Conservation (phyloP, 345 rosid species). For the Moricandia arvensis region DNA sequence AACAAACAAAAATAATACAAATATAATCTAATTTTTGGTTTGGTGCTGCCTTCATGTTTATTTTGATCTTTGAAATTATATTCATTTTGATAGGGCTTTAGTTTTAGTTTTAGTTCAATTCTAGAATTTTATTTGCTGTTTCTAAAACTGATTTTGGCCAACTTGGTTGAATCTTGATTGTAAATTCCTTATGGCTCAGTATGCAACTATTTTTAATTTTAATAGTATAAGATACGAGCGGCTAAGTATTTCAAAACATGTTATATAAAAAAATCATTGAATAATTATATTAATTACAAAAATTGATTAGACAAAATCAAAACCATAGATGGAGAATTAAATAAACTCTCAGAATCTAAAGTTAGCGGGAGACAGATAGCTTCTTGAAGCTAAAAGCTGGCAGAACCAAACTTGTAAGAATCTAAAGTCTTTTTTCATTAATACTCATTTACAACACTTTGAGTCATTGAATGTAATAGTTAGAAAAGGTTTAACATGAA, state of each 20-base stretch:
- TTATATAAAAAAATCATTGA: background rate
- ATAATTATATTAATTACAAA: background rate
- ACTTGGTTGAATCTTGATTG: background rate
- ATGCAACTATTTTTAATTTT: background rate
- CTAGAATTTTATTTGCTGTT: background rate
- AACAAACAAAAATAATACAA: background rate
- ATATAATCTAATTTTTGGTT: background rate
- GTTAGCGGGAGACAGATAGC: background rate
- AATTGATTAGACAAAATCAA: background rate
- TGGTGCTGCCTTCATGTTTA: background rate
- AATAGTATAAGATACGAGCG: background rate
- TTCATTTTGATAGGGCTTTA: background rate
- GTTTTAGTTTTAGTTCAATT: background rate
- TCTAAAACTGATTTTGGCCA: background rate
- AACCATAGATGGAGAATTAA: background rate
- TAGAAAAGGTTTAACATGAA: background rate
- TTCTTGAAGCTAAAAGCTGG: background rate
- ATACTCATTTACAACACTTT: slow-evolving; percentile 10
- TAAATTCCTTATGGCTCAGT: background rate
- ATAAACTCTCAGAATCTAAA: background rate
- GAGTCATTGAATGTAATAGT: slow-evolving; percentile 26
- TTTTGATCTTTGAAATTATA: background rate
- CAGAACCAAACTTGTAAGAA: background rate
- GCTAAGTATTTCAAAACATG: background rate
- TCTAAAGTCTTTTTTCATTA: background rate